A percentile compares a stretch with the other conserved stretches of the same genome.
Evolutionary conservation across 2,329 filamentous ascomycete genomes (phyloP).

Genomic region (Penicillium sp.): DNA sequence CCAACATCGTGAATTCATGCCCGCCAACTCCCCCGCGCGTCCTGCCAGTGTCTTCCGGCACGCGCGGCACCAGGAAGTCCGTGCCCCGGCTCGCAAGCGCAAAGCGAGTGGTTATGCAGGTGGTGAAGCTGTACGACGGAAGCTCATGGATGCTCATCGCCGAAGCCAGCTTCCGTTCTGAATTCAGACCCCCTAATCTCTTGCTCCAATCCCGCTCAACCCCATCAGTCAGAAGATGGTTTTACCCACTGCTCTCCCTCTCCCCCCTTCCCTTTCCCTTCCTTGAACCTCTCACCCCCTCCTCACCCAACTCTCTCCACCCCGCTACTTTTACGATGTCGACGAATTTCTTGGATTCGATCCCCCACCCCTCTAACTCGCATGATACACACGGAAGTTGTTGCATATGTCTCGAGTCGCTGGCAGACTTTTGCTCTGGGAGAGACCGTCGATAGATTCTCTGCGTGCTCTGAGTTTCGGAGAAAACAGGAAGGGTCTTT

Average conservation of each 20-base stretch:
- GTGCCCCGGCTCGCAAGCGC: constrained; percentile 38
- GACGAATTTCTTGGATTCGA: constrained; percentile 18
- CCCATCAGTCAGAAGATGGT: background rate
- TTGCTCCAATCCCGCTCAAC: constrained; percentile 1
- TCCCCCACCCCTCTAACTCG: constrained; percentile 8
- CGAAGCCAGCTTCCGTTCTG: constrained; percentile 35
- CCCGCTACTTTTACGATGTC: constrained; percentile 11
- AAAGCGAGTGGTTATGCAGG: constrained; percentile 33
- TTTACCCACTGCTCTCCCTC: no score
- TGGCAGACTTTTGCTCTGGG: constrained; percentile 15
- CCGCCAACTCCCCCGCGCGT: constrained; percentile 39
- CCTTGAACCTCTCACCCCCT: no score
- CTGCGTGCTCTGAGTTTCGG: background rate
- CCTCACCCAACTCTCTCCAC: background rate
- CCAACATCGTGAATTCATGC: constrained; percentile 41
- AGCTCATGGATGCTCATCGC: constrained; percentile 40
- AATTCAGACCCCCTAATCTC: constrained; percentile 3
- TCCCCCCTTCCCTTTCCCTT: no score
- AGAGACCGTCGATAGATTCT: background rate
- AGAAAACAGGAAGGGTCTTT: background rate
- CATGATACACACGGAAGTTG: constrained; percentile 21
- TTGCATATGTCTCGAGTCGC: constrained; percentile 17
- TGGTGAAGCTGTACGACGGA: constrained; percentile 40
- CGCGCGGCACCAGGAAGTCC: constrained; percentile 34
- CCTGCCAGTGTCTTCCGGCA: constrained; percentile 41